Base-by-base conservation (phyloP, 371 early-diverging fungal species). In the Saksenaea oblongispora region DNA sequence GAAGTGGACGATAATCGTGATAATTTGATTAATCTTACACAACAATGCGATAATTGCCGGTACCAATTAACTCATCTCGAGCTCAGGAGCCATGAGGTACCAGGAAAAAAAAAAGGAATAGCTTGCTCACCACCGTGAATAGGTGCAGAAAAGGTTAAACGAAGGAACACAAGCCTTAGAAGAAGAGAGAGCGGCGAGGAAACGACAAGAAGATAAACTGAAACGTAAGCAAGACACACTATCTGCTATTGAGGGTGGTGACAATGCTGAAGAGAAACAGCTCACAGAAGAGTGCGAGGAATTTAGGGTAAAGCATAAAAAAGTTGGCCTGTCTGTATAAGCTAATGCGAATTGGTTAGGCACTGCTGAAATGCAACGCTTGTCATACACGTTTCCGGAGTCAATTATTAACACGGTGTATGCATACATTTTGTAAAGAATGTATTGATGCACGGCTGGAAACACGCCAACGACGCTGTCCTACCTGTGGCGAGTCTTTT, bases 401-500 rank as follows among this genome's bases (percentile, higher is more conserved):
- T 34, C 92, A 90, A 66, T 86, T 90, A 0, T 74, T 98, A 5
- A 44, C 83, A 42, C 84, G 91, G 37, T 98, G 98, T 73, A 95
- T 95, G 98, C 98, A 98, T 66, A 92, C 92, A n/a, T 97, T 97
- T 71, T 98, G 98, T 77, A 91, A 93, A 74, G 87, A 88, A 58
- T 99, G 99, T 70, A 84, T 99, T 56, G 94, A 98, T 63, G 82
- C 84, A 22, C 84, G 94, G 58, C 76, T 92, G 63, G 92, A 92
- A 66, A 91, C 92, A n/a, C 86, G 99, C 10, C 95, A 96, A 69
- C 90, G 98, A 73, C 95, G 97, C 69, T 99, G 99, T 82, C 99
- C 99, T n/a, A 91, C 89, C 9, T 99, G 99, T 78, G 92, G 92
- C 31, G 89, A 91, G 67, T 79, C 91, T 14, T 99, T 99, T 84